phyloP scores from a whole-genome alignment of 2,329 filamentous ascomycete genomes.

The Fusarium abutilonis region DNA sequence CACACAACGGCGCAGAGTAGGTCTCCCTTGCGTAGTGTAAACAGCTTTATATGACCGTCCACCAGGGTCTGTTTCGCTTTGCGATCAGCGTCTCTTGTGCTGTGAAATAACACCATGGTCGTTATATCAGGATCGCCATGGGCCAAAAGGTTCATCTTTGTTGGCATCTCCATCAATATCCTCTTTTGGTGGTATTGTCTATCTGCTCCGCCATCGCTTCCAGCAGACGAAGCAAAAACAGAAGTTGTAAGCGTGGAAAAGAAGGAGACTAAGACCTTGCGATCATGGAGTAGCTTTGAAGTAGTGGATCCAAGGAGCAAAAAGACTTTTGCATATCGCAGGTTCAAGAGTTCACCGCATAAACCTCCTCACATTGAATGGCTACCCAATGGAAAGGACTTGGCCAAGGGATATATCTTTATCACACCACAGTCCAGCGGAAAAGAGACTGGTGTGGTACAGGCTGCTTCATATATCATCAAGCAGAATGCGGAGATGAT shows the following conservation, averaged over 20 bases:
- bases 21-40: conserved; percentile 28
- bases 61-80: conserved; percentile 6
- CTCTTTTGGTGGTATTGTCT: conserved; percentile 27
- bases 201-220: neutral
- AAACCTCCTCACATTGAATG: conserved; percentile 37
- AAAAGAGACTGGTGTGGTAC: conserved; percentile 12
- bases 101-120: conserved; percentile 19
- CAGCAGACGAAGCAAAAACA: neutral
- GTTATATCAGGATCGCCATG: conserved; percentile 30
- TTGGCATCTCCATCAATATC: conserved; percentile 15
- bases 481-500: conserved; percentile 46
- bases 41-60: conserved; percentile 19
- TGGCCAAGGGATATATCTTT: conserved; percentile 44
- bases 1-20: neutral
- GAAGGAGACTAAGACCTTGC: conserved; percentile 12
- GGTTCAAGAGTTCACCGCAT: conserved; percentile 41
- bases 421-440: conserved; percentile 37
- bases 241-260: neutral
- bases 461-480: conserved; percentile 39
- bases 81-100: conserved; percentile 5
- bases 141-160: conserved; percentile 21
- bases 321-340: conserved; percentile 32
- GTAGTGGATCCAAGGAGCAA: conserved; percentile 25
- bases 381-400: conserved; percentile 26
- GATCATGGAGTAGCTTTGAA: conserved; percentile 37